Percentiles rank a stretch among this genome's conserved stretches.
Evolutionary conservation across 2,329 filamentous ascomycete species (phyloP).

Genomic region (Diaporthe sp.): DNA sequence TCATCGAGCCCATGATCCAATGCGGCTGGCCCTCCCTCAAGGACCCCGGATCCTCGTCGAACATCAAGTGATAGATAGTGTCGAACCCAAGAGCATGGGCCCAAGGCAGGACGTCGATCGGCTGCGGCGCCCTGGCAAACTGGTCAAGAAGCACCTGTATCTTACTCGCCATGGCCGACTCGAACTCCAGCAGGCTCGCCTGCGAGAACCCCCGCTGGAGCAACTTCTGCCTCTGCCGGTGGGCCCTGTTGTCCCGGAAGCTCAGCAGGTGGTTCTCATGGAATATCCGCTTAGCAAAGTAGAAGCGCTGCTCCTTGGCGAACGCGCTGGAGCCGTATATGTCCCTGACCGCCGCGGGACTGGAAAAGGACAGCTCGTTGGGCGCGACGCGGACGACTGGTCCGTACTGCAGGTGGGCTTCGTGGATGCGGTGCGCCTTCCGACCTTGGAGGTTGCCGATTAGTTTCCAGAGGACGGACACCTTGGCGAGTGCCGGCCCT

Average conservation of each 20-base stretch:
- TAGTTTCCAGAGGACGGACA: conserved; percentile 8
- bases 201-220: background rate
- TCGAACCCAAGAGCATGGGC: background rate
- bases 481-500: conserved; percentile 36
- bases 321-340: conserved; percentile 32
- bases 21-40: background rate
- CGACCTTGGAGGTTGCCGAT: conserved; percentile 7
- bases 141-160: background rate
- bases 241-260: conserved; percentile 2
- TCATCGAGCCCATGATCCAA: background rate
- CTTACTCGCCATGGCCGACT: background rate
- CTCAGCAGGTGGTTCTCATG: conserved; percentile 8
- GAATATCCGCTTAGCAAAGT: conserved; percentile 4
- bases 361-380: conserved; percentile 52
- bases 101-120: background rate
- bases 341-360: conserved; percentile 46
- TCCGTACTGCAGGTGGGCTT: conserved; percentile 51
- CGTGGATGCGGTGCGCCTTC: conserved; percentile 25
- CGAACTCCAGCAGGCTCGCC: background rate
- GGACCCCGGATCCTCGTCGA: background rate
- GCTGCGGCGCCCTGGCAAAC: background rate
- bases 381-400: conserved; percentile 54
- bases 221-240: conserved; percentile 1
- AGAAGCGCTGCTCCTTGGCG: background rate
- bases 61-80: conserved; percentile 2